These are phyloP conservation scores for Nannizzia gypsea DNA, from an alignment of 2,329 filamentous ascomycete genomes.

Conservation along the genomic window DNA sequence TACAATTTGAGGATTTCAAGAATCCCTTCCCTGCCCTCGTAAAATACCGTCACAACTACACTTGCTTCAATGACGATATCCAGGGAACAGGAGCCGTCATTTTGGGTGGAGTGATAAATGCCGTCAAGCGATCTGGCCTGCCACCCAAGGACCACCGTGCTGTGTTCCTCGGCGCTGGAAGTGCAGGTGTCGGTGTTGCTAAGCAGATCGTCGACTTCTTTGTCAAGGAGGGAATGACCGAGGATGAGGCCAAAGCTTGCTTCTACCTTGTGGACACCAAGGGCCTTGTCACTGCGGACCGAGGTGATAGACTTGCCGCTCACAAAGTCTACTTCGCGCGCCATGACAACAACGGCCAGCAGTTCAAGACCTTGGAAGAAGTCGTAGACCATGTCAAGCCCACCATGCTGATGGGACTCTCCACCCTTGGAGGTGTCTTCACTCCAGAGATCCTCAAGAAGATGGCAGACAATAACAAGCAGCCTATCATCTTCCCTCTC, in stretches of 20 bases:
- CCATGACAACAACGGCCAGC: constrained; percentile 52
- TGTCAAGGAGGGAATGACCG: constrained; percentile 77
- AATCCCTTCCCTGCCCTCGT: constrained; percentile 91
- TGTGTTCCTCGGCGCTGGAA: constrained; percentile 92
- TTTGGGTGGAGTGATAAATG: constrained; percentile 64
- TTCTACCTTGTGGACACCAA: constrained; percentile 98
- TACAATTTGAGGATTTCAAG: constrained; percentile 98
- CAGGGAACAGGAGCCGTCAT: constrained; percentile 96
- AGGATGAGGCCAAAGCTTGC: constrained; percentile 75
- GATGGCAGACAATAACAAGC: constrained; percentile 52
- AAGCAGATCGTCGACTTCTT: constrained; percentile 98
- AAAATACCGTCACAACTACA: constrained; percentile 76
- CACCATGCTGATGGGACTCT: constrained; percentile 85
- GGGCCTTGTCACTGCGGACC: constrained; percentile 84
- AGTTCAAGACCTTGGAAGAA: constrained; percentile 68
- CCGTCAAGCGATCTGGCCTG: constrained; percentile 73
- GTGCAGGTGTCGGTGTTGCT: constrained; percentile 90
- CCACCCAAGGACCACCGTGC: constrained; percentile 82
- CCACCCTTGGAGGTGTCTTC: constrained; percentile 89
- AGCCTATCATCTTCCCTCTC: constrained; percentile 88
- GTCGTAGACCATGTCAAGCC: constrained; percentile 93
- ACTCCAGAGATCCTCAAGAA: constrained; percentile 69
- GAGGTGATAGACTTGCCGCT: constrained; percentile 84
- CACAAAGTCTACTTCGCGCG: constrained; percentile 64
- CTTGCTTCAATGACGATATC: constrained; percentile 98